These are phyloP conservation scores for Talaromyces ruber DNA, from an alignment of 495 filamentous ascomycete species.

Conservation along the genomic window DNA sequence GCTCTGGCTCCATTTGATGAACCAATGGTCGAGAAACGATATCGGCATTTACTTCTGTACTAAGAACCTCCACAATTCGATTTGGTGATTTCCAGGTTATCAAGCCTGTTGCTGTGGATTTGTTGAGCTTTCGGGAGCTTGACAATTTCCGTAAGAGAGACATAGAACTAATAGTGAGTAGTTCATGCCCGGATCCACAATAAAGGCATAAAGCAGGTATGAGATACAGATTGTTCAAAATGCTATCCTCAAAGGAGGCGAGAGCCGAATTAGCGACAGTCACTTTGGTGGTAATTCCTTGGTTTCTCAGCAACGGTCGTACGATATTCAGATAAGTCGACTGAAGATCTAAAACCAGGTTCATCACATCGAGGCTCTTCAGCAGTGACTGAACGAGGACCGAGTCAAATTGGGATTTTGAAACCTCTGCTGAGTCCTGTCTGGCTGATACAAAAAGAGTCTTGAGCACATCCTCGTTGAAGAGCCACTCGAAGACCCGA, in stretches of 20 bases:
- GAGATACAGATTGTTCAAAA: constrained; percentile 68
- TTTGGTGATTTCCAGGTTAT: constrained; percentile 53
- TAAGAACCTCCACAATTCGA: constrained; percentile 71
- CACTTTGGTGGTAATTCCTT: constrained; percentile 30
- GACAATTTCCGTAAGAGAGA: constrained; percentile 77
- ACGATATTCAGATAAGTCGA: constrained; percentile 86
- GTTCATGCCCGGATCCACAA: constrained; percentile 67
- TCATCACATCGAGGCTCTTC: constrained; percentile 70
- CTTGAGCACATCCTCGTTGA: constrained; percentile 79
- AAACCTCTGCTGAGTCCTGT: constrained; percentile 59
- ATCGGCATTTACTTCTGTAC: constrained; percentile 60
- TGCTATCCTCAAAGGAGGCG: constrained; percentile 81
- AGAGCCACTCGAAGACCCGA: constrained; percentile 93
- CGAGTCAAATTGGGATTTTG: constrained; percentile 58
- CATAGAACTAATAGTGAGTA: constrained; percentile 68
- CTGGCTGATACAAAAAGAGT: constrained; percentile 69
- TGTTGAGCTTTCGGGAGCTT: constrained; percentile 65
- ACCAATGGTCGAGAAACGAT: constrained; percentile 59
- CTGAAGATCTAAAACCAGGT: constrained; percentile 73
- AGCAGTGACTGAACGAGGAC: constrained; percentile 66
- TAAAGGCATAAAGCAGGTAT: constrained; percentile 75
- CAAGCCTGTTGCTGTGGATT: constrained; percentile 34
- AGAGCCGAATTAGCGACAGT: constrained; percentile 63
- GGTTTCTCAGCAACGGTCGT: constrained; percentile 60
- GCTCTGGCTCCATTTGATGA: constrained; percentile 50